These are phyloP conservation scores for Ceratocystis eucalypticola DNA, from an alignment of 2,329 filamentous ascomycete genomes.

Conservation along the genomic window DNA sequence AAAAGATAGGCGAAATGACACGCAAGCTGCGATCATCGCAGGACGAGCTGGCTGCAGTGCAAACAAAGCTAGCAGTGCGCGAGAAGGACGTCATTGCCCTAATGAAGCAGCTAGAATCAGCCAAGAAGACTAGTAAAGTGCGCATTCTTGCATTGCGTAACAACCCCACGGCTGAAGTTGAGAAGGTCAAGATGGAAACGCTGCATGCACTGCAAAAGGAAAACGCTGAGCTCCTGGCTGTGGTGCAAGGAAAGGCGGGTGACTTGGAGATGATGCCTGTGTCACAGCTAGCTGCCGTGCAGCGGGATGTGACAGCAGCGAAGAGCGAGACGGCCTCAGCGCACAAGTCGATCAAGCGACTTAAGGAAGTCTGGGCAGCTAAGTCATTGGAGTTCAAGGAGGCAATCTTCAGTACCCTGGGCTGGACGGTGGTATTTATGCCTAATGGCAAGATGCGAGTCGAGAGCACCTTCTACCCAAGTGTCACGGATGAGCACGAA, in stretches of 20 bases:
- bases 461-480: constrained; percentile 71
- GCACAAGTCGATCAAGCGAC: constrained; percentile 69
- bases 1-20: constrained; percentile 68
- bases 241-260: constrained; percentile 42
- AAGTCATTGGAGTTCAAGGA: constrained; percentile 94
- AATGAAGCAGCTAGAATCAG: constrained; percentile 56
- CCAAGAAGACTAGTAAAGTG: constrained; percentile 55
- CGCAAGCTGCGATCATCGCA: constrained; percentile 81
- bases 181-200: constrained; percentile 71
- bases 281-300: constrained; percentile 60
- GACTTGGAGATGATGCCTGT: constrained; percentile 55
- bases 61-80: constrained; percentile 56
- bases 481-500: constrained; percentile 52
- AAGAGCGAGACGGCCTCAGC: constrained; percentile 55
- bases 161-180: constrained; percentile 81
- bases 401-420: constrained; percentile 79
- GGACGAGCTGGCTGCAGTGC: constrained; percentile 55
- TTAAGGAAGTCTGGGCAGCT: constrained; percentile 83
- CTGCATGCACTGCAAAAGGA: constrained; percentile 66
- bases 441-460: constrained; percentile 95
- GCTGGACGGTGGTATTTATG: constrained; percentile 91
- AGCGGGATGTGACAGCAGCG: constrained; percentile 60
- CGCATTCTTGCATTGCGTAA: constrained; percentile 74
- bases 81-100: constrained; percentile 62
- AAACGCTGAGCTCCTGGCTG: constrained; percentile 67